Conservation (phyloP, 768 basidiomycete species). For the Inosperma sp. region DNA sequence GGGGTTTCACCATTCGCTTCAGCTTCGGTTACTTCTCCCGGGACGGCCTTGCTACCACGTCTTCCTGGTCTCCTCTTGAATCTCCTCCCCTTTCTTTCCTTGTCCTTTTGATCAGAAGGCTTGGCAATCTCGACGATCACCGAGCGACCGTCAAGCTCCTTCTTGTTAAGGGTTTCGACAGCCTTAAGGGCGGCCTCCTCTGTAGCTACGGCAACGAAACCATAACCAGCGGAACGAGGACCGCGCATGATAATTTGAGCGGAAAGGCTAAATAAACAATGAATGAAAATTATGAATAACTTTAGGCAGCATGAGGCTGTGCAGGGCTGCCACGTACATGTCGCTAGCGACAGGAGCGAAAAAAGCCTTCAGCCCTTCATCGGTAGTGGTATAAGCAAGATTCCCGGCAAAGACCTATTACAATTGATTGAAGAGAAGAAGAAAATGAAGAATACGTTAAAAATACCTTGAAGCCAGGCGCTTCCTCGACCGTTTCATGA, state of each 20-base stretch:
- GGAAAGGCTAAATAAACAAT: conserved; percentile 52
- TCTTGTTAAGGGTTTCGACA: conserved; percentile 79
- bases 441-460: conserved; percentile 21
- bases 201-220: conserved; percentile 81
- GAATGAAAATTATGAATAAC: conserved; percentile 14
- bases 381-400: conserved; percentile 90
- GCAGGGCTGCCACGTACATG: conserved; percentile 62
- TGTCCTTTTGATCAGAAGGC: conserved; percentile 83
- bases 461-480: conserved; percentile 74
- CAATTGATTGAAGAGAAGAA: conserved; percentile 15
- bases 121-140: conserved; percentile 93
- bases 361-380: conserved; percentile 92
- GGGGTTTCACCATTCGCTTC: conserved; percentile 78
- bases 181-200: conserved; percentile 83
- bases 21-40: conserved; percentile 86
- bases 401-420: conserved; percentile 89
- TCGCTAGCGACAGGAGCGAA: conserved; percentile 84
- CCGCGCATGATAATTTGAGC: conserved; percentile 86
- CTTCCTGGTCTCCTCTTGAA: conserved; percentile 78
- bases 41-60: conserved; percentile 81
- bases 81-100: conserved; percentile 74
- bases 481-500: conserved; percentile 69
- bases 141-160: conserved; percentile 83
- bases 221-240: conserved; percentile 84
- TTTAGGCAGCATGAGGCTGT: conserved; percentile 34